Conservation (phyloP, 768 basidiomycete genomes). For the Collybiopsis confluens region DNA sequence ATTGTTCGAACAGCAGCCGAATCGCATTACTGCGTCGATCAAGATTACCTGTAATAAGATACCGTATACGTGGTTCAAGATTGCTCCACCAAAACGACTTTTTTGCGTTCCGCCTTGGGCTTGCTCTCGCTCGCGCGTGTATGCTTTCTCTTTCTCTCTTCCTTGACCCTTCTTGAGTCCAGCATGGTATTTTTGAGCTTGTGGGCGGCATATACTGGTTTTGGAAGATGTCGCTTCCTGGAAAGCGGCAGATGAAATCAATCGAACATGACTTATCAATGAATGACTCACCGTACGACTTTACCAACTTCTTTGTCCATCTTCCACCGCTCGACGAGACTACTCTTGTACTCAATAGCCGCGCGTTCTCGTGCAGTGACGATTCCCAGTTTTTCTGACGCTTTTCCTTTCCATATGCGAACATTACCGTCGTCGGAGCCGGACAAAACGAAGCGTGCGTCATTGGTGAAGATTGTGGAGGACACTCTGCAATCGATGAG, state of each 20-base stretch:
- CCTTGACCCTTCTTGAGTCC: constrained; percentile 84
- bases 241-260: constrained; percentile 5
- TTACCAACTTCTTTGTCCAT: constrained; percentile 77
- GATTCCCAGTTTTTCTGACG: constrained; percentile 88
- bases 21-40: too few species aligned
- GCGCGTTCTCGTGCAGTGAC: constrained; percentile 88
- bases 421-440: constrained; percentile 96
- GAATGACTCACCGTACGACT: constrained; percentile 64
- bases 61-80: constrained; percentile 39
- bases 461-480: constrained; percentile 82
- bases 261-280: not conserved
- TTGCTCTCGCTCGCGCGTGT: constrained; percentile 81
- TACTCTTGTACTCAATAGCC: constrained; percentile 88
- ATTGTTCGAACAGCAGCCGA: too few species aligned
- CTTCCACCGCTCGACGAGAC: constrained; percentile 86
- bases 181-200: constrained; percentile 92
- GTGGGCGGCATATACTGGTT: constrained; percentile 83
- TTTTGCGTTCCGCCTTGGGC: constrained; percentile 90
- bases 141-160: constrained; percentile 88
- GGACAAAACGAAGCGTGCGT: constrained; percentile 85
- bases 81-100: constrained; percentile 80
- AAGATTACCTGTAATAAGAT: not conserved
- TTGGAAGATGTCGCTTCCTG: constrained; percentile 81
- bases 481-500: constrained; percentile 59
- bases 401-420: constrained; percentile 91